Percentiles rank a stretch among this genome's conserved stretches.
Evolutionary conservation across 169 alveolate genomes (phyloP).

Genomic region (Plasmodium reichenowi): DNA sequence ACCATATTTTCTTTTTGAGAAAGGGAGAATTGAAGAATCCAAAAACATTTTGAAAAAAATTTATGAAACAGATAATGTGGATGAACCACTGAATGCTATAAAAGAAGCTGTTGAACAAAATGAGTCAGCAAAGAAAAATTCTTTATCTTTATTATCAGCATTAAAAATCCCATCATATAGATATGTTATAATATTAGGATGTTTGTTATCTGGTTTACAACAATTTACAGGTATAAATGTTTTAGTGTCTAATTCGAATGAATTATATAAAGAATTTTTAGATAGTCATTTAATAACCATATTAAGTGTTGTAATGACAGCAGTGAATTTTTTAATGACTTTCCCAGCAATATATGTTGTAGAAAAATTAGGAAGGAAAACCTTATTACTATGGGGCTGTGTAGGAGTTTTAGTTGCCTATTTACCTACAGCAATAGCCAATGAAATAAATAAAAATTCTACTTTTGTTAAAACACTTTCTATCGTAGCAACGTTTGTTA

Average conservation of each 20-base stretch:
- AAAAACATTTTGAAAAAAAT: slow-evolving; percentile 75
- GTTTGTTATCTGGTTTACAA: slow-evolving; percentile 85
- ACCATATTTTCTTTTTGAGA: slow-evolving; percentile 79
- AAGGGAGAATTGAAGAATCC: slow-evolving; percentile 81
- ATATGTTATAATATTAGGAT: slow-evolving; percentile 81
- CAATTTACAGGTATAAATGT: slow-evolving; percentile 90
- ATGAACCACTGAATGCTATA: slow-evolving; percentile 76
- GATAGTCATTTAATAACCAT: slow-evolving; percentile 78
- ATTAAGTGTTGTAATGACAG: slow-evolving; percentile 79
- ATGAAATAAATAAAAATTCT: slow-evolving; percentile 19
- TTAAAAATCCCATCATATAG: slow-evolving; percentile 81
- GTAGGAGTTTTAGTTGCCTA: slow-evolving; percentile 65
- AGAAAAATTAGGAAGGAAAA: slow-evolving; percentile 87
- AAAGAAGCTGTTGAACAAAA: slow-evolving; percentile 77
- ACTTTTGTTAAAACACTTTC: slow-evolving; percentile 48
- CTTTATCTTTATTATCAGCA: slow-evolving; percentile 78
- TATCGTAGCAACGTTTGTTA: slow-evolving; percentile 81
- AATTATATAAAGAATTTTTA: slow-evolving; percentile 81
- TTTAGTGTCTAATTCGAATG: slow-evolving; percentile 87
- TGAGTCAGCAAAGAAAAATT: slow-evolving; percentile 77
- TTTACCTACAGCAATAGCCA: slow-evolving; percentile 83
- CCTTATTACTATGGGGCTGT: slow-evolving; percentile 84
- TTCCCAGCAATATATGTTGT: slow-evolving; percentile 81
- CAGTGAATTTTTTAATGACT: slow-evolving; percentile 82
- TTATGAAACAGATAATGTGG: slow-evolving; percentile 76